Base-by-base conservation (phyloP, 2,329 filamentous ascomycete genomes). In the Emergomyces orientalis region DNA sequence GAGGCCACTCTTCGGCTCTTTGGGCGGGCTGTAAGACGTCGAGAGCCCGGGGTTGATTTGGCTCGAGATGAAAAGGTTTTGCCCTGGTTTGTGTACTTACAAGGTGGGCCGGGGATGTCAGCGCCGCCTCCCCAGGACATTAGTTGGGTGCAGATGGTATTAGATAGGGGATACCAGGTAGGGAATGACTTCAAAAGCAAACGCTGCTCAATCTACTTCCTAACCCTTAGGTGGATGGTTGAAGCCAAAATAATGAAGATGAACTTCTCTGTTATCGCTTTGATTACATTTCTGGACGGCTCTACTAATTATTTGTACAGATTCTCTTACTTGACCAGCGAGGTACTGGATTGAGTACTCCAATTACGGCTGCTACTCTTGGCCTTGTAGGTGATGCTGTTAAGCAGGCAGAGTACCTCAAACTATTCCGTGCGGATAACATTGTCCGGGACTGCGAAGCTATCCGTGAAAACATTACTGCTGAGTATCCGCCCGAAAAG, bases 381-480 rank as follows among this genome's bases (percentile, higher is more conserved):
- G 82, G 83, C 41, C 77, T 83, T 14, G 82, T 86, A 47, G 88
- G 88, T 5, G 82, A 84, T 63, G 78, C 84, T 1, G 75, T 82
- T 55, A 84, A 84, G 63, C 91, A 97, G 75, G 88, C 88, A 7
- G 83, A 86, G 61, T 96, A 96, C 70, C 81, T 97, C 66, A 89
- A 88, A 72, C 80, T 86, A 47, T 96, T 96, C 79, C 85, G 93
- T 51, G 91, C 93, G 41, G 92, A 97, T 75, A 94, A 84, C 71
- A 95, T 96, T 60, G 91, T 97, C 49, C 86, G 85, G 56, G 93
- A 97, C 71, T 90, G 88, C 66, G 93, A 97, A 73, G 91, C 92
- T 4, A 85, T 97, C 39, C 85, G 93, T 5, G 83, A 86, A 69
- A 87, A 82, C 47, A 79, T 97, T 61, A 94, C 89, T 0, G 78